Evolutionary conservation across 352 stramenopile species (phyloP).

Genomic region (Phytophthora fragariaefolia): DNA sequence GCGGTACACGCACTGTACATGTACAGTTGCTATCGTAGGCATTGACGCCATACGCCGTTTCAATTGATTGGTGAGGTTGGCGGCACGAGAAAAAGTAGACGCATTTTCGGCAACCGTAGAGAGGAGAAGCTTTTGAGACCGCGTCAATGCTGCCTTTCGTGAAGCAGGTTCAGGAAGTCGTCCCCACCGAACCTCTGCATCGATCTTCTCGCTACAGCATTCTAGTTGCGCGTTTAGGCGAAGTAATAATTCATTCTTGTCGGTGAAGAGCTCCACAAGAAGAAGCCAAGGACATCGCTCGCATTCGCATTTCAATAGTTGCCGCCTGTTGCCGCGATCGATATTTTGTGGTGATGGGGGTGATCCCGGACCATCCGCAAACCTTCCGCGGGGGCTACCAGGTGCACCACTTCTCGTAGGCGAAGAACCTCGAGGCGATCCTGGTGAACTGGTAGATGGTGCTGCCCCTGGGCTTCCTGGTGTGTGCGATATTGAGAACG

Average conservation of each 20-base stretch:
- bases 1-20: conserved; percentile 75
- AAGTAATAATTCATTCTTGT: conserved; percentile 79
- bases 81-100: conserved; percentile 38
- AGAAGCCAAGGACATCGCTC: conserved; percentile 77
- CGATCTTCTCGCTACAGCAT: conserved; percentile 79
- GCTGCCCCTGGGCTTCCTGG: conserved; percentile 21
- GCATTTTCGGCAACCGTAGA: conserved; percentile 50
- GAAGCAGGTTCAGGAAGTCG: conserved; percentile 68
- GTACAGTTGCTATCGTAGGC: conserved; percentile 38
- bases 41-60: conserved; percentile 60
- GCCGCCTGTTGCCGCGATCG: conserved; percentile 40
- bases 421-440: conserved; percentile 22
- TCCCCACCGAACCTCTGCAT: conserved; percentile 76
- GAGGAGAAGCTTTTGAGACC: conserved; percentile 72
- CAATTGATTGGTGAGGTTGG: conserved; percentile 64
- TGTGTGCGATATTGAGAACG: conserved; percentile 39
- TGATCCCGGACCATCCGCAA: conserved; percentile 23
- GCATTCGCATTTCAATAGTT: conserved; percentile 75
- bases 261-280: conserved; percentile 70
- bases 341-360: conserved; percentile 34
- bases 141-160: conserved; percentile 65
- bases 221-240: conserved; percentile 73
- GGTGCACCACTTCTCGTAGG: conserved; percentile 25
- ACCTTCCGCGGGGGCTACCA: conserved; percentile 30
- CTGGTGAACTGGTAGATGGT: conserved; percentile 5